Base-by-base conservation (phyloP, 2,329 filamentous ascomycete species). In the Thelonectria olida region DNA sequence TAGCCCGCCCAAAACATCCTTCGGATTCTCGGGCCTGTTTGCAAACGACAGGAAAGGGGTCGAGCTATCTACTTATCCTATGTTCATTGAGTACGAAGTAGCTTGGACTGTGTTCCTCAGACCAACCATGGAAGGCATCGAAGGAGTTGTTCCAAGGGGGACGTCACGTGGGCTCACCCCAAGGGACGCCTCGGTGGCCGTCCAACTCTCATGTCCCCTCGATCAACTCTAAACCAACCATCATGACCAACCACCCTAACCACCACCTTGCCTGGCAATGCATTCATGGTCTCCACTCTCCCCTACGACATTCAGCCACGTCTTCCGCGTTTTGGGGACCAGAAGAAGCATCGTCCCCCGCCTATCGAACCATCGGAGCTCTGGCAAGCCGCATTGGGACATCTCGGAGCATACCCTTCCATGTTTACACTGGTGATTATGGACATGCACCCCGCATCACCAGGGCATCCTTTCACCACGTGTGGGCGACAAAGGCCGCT, bases 361-460 rank as follows among this genome's bases (percentile, higher is more conserved):
- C 45, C 49, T 39, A 63, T 67, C 62, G 64, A 56, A 63, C 64
- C 64, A 66, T 49, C 47, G 31, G 41, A 58, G 47, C 22, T 22
- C 41, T 25, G 31, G 42, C 58, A 52, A 17, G 22, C 67, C 68
- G 58, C 45, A 64, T 71, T 69, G 52, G 68, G 68, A 63, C 51
- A 67, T n/a, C 39, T 62, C 68, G 68, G 68, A 70, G 57, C 61
- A 54, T 58, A 41, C 50, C 56, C 65, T 59, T 70, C 68, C 68
- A 70, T 59, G 58, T 66, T 57, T 38, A 66, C 66, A 67, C 66
- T 54, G 66, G 51, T 45, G 53, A 50, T 42, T 36, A 44, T 25
- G 48, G 41, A 45, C 36, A 17, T 55, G 47, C 62, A 62, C 67
- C 66, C 64, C 64, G 67, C 67, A 69, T 64, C 38, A 36, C 60